Conservation (phyloP, 257 asterid genomes). For the Eustoma russellianum region DNA sequence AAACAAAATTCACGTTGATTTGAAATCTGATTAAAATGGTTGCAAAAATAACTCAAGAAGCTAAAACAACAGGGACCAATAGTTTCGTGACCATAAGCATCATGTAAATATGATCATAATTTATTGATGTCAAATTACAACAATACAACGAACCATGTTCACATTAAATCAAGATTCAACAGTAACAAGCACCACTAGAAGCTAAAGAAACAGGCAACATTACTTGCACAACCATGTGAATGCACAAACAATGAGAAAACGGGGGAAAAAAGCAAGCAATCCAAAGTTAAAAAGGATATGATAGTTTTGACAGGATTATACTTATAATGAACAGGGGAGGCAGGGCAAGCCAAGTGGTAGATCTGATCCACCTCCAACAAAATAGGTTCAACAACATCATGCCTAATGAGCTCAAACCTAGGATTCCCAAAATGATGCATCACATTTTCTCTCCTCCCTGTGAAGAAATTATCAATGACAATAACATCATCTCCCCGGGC, state of each 20-base stretch:
- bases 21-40: no score
- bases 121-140: no score
- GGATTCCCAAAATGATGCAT: constrained; percentile 32
- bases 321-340: constrained; percentile 39
- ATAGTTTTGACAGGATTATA: constrained; percentile 37
- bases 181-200: no score
- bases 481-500: constrained; percentile 36
- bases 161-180: no score
- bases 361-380: constrained; percentile 42
- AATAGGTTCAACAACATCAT: constrained; percentile 39
- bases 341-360: constrained; percentile 40
- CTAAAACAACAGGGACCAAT: no score
- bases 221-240: background rate
- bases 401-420: constrained; percentile 32
- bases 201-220: background rate
- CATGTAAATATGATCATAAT: no score
- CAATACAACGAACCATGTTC: no score
- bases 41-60: no score
- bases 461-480: constrained; percentile 36
- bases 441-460: constrained; percentile 39
- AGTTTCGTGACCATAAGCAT: no score
- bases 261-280: background rate
- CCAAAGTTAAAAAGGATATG: constrained; percentile 16
- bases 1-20: background rate
- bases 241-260: no score